Conservation (phyloP, 2,329 filamentous ascomycete genomes). For the Ophiostoma angusticollis region DNA sequence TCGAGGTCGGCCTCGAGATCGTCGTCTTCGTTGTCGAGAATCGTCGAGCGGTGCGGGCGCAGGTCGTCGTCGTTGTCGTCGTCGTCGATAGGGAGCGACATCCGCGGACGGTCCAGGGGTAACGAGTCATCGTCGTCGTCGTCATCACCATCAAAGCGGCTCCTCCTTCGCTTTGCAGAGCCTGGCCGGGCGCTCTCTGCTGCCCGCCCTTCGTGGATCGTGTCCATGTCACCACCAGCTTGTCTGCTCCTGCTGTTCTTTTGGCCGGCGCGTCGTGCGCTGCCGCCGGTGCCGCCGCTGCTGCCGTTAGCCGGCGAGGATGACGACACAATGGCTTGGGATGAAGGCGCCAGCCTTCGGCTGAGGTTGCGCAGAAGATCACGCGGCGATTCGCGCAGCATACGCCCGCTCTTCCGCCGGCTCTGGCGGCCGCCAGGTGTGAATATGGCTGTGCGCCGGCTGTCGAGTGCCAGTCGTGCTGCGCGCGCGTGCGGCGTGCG, state of each 20-base stretch:
- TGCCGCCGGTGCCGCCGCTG: slow-evolving; percentile 6
- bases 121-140: slow-evolving; percentile 39
- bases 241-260: too few relatives aligned
- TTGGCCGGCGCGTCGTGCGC: slow-evolving; percentile 4
- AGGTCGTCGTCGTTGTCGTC: slow-evolving; percentile 38
- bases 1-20: slow-evolving; percentile 6
- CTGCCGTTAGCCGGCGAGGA: slow-evolving; percentile 29
- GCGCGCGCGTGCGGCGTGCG: slow-evolving; percentile 49
- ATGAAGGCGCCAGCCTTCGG: slow-evolving; percentile 37
- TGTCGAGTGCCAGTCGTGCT: slow-evolving; percentile 44
- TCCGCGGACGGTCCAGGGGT: slow-evolving; percentile 36
- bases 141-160: slow-evolving; percentile 30
- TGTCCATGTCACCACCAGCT: not conserved
- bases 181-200: not conserved
- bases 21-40: slow-evolving; percentile 28
- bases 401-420: slow-evolving; percentile 43
- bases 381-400: slow-evolving; percentile 42
- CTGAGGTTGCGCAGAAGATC: slow-evolving; percentile 42
- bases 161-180: not conserved
- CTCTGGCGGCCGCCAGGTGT: slow-evolving; percentile 39
- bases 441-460: slow-evolving; percentile 44
- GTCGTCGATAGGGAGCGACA: slow-evolving; percentile 42
- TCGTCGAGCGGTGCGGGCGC: slow-evolving; percentile 39
- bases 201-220: not conserved
- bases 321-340: slow-evolving; percentile 31